phyloP scores from a whole-genome alignment of 23 red algal species.

The Gracilariopsis chorda region DNA sequence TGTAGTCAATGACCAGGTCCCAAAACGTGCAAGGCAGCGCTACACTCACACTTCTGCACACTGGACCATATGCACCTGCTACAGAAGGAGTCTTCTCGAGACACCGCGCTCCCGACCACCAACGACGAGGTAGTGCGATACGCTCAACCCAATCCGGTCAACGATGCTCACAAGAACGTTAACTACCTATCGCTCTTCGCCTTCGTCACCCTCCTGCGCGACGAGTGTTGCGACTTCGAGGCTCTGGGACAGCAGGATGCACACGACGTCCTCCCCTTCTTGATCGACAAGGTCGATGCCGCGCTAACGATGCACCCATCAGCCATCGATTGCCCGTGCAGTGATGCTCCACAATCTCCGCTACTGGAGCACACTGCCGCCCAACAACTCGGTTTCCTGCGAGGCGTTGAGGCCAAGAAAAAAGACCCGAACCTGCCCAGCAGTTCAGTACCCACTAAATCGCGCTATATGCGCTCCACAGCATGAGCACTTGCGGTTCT shows the following conservation, averaged over 20 bases:
- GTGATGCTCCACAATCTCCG: background rate
- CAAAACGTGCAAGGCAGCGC: background rate
- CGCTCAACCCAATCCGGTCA: background rate
- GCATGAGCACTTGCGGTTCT: too few relatives aligned
- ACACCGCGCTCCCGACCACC: background rate
- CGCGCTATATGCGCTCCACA: too few relatives aligned
- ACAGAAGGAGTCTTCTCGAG: background rate
- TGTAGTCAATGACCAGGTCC: too few relatives aligned
- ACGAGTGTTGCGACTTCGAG: slow-evolving; percentile 29
- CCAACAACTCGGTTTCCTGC: background rate
- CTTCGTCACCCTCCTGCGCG: slow-evolving; percentile 30
- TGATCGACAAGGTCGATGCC: slow-evolving; percentile 45
- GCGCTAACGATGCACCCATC: too few relatives aligned
- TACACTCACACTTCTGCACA: background rate
- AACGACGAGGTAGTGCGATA: background rate
- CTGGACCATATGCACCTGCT: background rate
- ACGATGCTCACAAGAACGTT: background rate
- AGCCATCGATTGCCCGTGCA: too few relatives aligned
- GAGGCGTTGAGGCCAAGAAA: background rate
- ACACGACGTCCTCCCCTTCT: slow-evolving; percentile 62
- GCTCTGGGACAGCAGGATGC: slow-evolving; percentile 62
- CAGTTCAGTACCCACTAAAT: too few relatives aligned
- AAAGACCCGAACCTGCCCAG: background rate
- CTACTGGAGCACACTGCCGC: background rate
- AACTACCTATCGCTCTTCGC: slow-evolving; percentile 8